Base-by-base conservation (phyloP, 106 monocot species). In the Chionographis japonica region DNA sequence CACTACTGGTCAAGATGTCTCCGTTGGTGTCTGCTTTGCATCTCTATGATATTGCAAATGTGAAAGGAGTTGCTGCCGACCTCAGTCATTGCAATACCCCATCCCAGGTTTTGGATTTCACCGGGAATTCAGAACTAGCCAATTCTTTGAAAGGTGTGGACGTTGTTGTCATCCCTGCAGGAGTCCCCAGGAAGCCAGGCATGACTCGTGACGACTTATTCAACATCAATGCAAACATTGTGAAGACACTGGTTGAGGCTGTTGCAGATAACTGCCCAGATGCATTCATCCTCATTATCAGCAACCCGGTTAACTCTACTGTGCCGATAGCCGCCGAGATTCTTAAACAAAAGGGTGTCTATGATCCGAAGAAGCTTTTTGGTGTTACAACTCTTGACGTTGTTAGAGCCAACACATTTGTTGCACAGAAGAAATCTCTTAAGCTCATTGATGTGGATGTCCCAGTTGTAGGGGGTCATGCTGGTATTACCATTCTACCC, bases 201-300 rank as follows among this genome's bases (percentile, higher is more conserved):
- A 84, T 84, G 83, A 84, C 79, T 40, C 83, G 83, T 63, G 83
- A 84, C 54, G 83, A 84, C 66, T 70, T 84, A 37, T 84, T 84
- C 71, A 78, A 79, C 40, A 79, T 84, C 43, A 84, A 84, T 46
- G 83, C 83, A 10, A 67, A 58, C 66, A 84, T 84, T 36, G 83
- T 84, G 7, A 75, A 79, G 61, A 51, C 75, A 17, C 58, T 84
- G 4, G 67, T 79, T 8, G 74, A 79, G 50, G 78, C 79, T 13
- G 83, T 72, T n/a, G 83, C 83, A 35, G 83, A 84, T 50, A 66
- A 84, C 39, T 75, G 75, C 20, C 83, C 83, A 7, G 68, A 84
- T 40, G 83, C 83, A 4, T 75, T 79, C 37, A 75, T 84, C 51
- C 79, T 68, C 58, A 68, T 84, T 18, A 79, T 84, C 27, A 84